These are phyloP conservation scores for Aristolochia contorta DNA, from an alignment of 164 flowering plant genomes.

Conservation along the genomic window DNA sequence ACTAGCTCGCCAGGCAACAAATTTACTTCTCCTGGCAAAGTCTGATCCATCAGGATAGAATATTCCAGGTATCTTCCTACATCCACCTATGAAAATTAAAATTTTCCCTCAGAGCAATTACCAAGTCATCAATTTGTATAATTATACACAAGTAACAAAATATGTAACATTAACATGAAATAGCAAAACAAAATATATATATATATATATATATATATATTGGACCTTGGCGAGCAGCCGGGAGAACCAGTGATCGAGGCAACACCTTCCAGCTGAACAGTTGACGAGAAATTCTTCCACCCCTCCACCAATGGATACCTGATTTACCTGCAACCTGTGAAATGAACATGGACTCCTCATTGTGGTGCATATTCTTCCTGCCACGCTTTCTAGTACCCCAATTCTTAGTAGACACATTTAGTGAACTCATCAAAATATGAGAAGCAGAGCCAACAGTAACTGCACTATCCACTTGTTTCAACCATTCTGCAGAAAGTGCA, in stretches of 20 bases:
- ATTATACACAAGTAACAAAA: not conserved
- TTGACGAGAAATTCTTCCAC: slow-evolving; percentile 73
- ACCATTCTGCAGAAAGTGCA: slow-evolving; percentile 79
- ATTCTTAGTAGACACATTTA: slow-evolving; percentile 37
- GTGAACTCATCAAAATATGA: slow-evolving; percentile 38
- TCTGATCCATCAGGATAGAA: slow-evolving; percentile 76
- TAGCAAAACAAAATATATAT: too few species aligned
- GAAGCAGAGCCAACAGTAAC: slow-evolving; percentile 67
- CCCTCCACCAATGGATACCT: slow-evolving; percentile 84
- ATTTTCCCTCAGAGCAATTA: slow-evolving; percentile 21
- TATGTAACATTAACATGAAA: slow-evolving; percentile 9
- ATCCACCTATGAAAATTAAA: slow-evolving; percentile 64
- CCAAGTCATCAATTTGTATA: slow-evolving; percentile 10
- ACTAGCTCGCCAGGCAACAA: slow-evolving; percentile 74
- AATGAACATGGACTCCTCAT: slow-evolving; percentile 25
- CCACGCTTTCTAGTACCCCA: slow-evolving; percentile 42
- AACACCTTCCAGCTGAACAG: slow-evolving; percentile 74
- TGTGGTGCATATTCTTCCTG: slow-evolving; percentile 19
- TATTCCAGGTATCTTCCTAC: slow-evolving; percentile 61
- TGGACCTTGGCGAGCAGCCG: slow-evolving; percentile 79
- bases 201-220: too few species aligned
- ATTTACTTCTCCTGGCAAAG: slow-evolving; percentile 54
- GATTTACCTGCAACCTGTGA: slow-evolving; percentile 34
- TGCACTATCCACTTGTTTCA: slow-evolving; percentile 61
- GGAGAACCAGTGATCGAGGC: slow-evolving; percentile 54